phyloP scores from a whole-genome alignment of 345 rosid species.

The Triadica sebifera region DNA sequence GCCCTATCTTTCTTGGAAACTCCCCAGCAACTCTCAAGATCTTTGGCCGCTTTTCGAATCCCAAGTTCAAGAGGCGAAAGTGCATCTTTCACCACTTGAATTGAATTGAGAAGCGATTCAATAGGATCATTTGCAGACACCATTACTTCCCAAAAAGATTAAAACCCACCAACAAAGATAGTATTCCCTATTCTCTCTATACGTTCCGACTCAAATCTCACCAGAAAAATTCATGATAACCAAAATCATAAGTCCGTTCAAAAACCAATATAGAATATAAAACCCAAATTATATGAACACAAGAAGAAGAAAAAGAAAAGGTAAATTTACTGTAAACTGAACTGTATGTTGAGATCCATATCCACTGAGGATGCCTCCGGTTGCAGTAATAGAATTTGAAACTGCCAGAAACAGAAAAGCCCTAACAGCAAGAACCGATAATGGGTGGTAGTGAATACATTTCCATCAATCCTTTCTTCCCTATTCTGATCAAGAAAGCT shows the following conservation, averaged over 20 bases:
- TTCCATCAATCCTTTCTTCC: not conserved
- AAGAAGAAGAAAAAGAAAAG: not conserved
- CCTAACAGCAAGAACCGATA: slow-evolving; percentile 10
- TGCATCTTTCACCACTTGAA: slow-evolving; percentile 70
- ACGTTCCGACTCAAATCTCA: not conserved
- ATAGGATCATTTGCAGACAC: slow-evolving; percentile 66
- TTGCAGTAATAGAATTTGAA: not conserved
- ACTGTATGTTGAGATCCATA: slow-evolving; percentile 23
- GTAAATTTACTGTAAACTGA: slow-evolving; percentile 3
- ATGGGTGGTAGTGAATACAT: not conserved
- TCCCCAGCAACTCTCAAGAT: slow-evolving; percentile 61
- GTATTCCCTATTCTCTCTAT: not conserved
- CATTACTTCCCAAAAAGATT: slow-evolving; percentile 38
- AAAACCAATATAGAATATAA: slow-evolving; percentile 1
- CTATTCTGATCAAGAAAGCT: not conserved
- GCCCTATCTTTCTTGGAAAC: slow-evolving; percentile 30
- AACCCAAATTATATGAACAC: not conserved
- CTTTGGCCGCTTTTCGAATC: slow-evolving; percentile 60
- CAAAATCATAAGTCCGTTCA: not conserved
- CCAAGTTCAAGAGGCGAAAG: slow-evolving; percentile 61
- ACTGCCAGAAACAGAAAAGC: not conserved
- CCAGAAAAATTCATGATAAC: not conserved
- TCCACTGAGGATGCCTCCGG: not conserved
- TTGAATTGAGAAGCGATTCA: slow-evolving; percentile 57
- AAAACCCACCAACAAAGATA: slow-evolving; percentile 1